phyloP scores from a whole-genome alignment of 1,284 basidiomycete genomes.

The Pterulicium gracile region DNA sequence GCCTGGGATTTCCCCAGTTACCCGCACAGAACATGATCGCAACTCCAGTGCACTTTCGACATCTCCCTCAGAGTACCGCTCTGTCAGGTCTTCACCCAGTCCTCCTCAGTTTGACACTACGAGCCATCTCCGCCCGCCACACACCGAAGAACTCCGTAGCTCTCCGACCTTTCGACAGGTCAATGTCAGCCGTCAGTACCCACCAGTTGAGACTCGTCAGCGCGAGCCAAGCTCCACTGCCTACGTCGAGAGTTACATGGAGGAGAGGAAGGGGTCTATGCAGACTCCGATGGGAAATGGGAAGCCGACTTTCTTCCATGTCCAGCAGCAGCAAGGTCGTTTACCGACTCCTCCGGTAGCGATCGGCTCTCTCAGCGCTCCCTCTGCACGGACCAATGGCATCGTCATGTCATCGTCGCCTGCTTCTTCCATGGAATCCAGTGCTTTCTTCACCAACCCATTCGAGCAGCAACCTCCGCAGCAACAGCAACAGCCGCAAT shows the following conservation, averaged over 20 bases:
- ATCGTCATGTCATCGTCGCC: constrained; percentile 56
- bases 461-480: constrained; percentile 22
- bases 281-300: constrained; percentile 1
- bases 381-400: constrained; percentile 30
- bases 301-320: background rate
- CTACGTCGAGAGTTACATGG: background rate
- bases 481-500: constrained; percentile 14
- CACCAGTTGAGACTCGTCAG: constrained; percentile 28
- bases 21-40: constrained; percentile 41
- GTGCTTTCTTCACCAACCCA: constrained; percentile 38
- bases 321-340: background rate
- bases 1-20: constrained; percentile 34
- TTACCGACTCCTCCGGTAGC: constrained; percentile 9
- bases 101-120: constrained; percentile 32
- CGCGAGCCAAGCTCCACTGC: constrained; percentile 33
- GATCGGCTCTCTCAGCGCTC: constrained; percentile 14
- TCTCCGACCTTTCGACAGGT: constrained; percentile 36
- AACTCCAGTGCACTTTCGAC: constrained; percentile 40
- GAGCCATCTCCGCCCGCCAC: constrained; percentile 22
- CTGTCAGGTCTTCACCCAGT: constrained; percentile 59
- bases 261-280: background rate
- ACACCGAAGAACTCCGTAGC: constrained; percentile 27
- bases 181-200: constrained; percentile 34
- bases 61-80: constrained; percentile 54
- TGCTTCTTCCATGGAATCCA: constrained; percentile 67